Conservation (phyloP, 176 grass and related monocot species). For the Carex littledalei region DNA sequence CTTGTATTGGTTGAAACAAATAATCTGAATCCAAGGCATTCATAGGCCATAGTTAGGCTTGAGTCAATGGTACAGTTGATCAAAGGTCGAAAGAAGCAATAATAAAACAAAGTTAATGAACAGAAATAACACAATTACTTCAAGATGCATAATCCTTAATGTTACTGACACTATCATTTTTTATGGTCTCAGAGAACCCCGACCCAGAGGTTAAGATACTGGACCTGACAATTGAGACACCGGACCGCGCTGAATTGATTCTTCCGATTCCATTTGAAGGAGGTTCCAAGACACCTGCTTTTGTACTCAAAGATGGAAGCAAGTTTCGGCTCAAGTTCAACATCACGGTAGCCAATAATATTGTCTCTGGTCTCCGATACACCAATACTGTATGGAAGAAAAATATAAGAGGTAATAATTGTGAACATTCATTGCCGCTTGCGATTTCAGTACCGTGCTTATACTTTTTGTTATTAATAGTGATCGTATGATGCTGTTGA, state of each 20-base stretch:
- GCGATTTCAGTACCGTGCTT: not conserved
- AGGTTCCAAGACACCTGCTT: conserved; percentile 65
- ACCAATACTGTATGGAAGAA: conserved; percentile 92
- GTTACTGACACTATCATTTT: not conserved
- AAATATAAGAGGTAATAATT: conserved; percentile 56
- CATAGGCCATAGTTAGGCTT: not conserved
- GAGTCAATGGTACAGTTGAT: not conserved
- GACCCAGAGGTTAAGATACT: conserved; percentile 78
- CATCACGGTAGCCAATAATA: conserved; percentile 74
- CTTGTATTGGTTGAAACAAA: not conserved
- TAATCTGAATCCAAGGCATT: not conserved
- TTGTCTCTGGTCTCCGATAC: conserved; percentile 86
- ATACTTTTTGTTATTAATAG: not conserved
- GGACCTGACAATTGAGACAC: conserved; percentile 65
- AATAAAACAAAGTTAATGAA: not conserved
- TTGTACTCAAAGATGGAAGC: conserved; percentile 83
- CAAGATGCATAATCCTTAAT: not conserved
- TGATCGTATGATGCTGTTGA: not conserved
- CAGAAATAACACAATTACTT: not conserved
- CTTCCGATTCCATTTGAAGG: conserved; percentile 65
- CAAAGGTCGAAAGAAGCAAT: not conserved
- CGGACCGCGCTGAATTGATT: conserved; percentile 39
- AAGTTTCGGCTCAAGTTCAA: conserved; percentile 77
- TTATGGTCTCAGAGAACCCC: conserved; percentile 40
- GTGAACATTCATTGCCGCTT: not conserved